Evolutionary conservation across 2,329 filamentous ascomycete species (phyloP).

Genomic region (Penicillium sp.): DNA sequence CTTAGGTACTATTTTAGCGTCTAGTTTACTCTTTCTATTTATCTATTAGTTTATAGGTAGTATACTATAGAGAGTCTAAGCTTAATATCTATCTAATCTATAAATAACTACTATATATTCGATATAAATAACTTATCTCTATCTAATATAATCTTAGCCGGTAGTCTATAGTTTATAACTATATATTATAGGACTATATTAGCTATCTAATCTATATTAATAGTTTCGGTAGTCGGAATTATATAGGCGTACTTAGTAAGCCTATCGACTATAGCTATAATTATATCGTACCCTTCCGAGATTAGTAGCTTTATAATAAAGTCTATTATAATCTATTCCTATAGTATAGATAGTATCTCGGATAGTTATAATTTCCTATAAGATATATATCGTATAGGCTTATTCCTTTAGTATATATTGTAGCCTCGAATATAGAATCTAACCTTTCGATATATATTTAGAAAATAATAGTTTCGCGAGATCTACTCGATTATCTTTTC

Average conservation of each 20-base stretch:
- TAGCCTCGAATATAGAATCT: background rate
- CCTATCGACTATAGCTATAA: background rate
- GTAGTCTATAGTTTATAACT: background rate
- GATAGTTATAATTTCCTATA: background rate
- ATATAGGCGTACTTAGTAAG: background rate
- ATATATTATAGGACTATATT: background rate
- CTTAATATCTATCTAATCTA: background rate
- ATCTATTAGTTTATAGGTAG: background rate
- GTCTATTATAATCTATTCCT: background rate
- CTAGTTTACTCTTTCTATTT: background rate
- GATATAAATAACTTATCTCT: background rate
- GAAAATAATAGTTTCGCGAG: background rate
- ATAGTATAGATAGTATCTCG: background rate
- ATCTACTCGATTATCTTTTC: background rate
- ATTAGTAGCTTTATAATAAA: background rate
- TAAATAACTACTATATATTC: background rate
- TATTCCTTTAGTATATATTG: background rate
- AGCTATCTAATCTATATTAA: background rate
- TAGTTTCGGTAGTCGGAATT: background rate
- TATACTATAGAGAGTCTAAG: background rate
- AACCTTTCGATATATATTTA: background rate
- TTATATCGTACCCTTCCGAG: background rate
- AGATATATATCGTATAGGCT: background rate
- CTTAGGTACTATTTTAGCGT: background rate
- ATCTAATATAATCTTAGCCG: background rate